Evolutionary conservation across 805 yeast species (phyloP).

Genomic region (Millerozyma miso): DNA sequence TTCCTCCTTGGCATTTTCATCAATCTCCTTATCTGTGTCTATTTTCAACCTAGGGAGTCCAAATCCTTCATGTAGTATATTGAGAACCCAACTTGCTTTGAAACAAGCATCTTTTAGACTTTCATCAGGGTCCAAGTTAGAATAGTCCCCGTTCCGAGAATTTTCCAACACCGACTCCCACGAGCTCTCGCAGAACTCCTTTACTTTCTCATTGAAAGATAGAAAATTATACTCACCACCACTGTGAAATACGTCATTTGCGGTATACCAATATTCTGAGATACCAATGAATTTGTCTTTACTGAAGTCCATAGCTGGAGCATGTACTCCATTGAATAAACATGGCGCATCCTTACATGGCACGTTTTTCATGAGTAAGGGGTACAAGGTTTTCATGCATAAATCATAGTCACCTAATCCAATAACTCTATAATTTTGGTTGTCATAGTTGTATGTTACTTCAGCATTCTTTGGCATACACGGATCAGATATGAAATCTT

Average conservation of each 20-base stretch:
- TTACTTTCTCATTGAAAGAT: slow-evolving; percentile 60
- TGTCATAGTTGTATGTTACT: slow-evolving; percentile 45
- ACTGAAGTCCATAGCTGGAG: slow-evolving; percentile 78
- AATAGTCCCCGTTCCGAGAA: slow-evolving; percentile 55
- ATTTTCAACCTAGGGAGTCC: slow-evolving; percentile 70
- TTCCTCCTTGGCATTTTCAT: slow-evolving; percentile 11
- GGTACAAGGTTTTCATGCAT: slow-evolving; percentile 71
- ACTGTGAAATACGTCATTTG: slow-evolving; percentile 82
- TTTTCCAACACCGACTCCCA: slow-evolving; percentile 56
- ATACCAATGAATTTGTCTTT: slow-evolving; percentile 86
- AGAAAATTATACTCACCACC: slow-evolving; percentile 85
- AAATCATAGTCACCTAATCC: slow-evolving; percentile 80
- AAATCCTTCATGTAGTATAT: slow-evolving; percentile 88
- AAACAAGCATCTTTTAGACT: slow-evolving; percentile 77
- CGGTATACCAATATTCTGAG: slow-evolving; percentile 96
- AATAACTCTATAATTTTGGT: slow-evolving; percentile 43
- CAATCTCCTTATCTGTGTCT: slow-evolving; percentile 28
- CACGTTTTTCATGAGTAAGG: slow-evolving; percentile 68
- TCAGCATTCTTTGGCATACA: slow-evolving; percentile 69
- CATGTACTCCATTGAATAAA: slow-evolving; percentile 91
- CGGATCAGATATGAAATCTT: slow-evolving; percentile 54
- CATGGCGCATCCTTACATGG: slow-evolving; percentile 91
- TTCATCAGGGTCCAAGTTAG: slow-evolving; percentile 46
- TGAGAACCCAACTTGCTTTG: slow-evolving; percentile 92
- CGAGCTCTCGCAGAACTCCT: slow-evolving; percentile 67